Conservation (phyloP, 164 flowering plant genomes). For the Euptelea pleiosperma region DNA sequence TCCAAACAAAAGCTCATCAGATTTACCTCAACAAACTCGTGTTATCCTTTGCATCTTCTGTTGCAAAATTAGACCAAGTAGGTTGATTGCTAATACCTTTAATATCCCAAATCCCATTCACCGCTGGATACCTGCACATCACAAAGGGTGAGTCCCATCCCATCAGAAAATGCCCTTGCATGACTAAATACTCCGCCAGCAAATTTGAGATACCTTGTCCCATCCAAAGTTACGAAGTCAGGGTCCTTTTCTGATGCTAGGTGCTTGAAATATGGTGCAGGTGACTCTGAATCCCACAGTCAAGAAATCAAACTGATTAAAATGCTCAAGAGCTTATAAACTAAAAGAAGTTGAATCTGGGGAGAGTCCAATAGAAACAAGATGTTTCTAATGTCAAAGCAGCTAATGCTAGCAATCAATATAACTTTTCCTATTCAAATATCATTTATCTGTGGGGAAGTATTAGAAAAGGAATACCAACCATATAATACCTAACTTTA, state of each 20-base stretch:
- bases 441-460: too few species aligned
- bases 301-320: constrained; percentile 16
- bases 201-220: constrained; percentile 33
- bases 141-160: constrained; percentile 5
- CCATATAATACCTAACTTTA: too few species aligned
- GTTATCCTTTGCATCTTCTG: constrained; percentile 41
- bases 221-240: constrained; percentile 19
- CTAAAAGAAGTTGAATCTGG: not conserved
- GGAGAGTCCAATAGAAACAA: not conserved
- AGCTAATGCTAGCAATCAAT: too few species aligned
- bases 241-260: constrained; percentile 21
- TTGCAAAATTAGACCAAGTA: constrained; percentile 27
- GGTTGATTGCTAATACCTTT: constrained; percentile 19
- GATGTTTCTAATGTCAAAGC: too few species aligned
- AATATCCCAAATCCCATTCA: constrained; percentile 22
- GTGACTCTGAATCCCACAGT: constrained; percentile 32
- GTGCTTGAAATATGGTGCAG: constrained; percentile 22
- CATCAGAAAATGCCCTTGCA: constrained; percentile 5
- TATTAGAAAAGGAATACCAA: too few species aligned
- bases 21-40: constrained; percentile 49
- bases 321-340: not conserved
- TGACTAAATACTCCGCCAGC: not conserved
- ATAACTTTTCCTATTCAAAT: too few species aligned
- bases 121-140: constrained; percentile 28
- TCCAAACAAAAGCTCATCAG: constrained; percentile 1